Percentiles rank a stretch among this genome's conserved stretches.
These are phyloP conservation scores for Acacia concinna DNA, from an alignment of 331 rosid species.

Conservation along the genomic window DNA sequence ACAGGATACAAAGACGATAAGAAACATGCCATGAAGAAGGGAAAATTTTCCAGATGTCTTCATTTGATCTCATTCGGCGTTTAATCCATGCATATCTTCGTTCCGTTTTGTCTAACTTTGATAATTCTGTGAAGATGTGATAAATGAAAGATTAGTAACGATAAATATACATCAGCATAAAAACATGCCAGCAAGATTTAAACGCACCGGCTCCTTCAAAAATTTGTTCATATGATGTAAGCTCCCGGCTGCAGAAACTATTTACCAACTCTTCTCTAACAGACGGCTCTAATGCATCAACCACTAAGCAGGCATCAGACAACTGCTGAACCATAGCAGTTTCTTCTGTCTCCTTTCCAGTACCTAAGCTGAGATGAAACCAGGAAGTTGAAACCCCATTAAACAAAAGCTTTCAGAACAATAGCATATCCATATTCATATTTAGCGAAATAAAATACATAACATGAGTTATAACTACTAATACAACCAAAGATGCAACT, in stretches of 20 bases:
- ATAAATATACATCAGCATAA: background rate
- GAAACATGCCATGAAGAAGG: conserved; percentile 97
- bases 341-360: conserved; percentile 98
- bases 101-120: conserved; percentile 96
- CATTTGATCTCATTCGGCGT: conserved; percentile 96
- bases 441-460: conserved; percentile 19
- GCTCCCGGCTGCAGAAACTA: conserved; percentile 92
- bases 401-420: conserved; percentile 24
- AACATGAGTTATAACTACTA: background rate
- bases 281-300: conserved; percentile 95
- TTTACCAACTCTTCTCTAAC: conserved; percentile 98
- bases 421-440: background rate
- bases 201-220: conserved; percentile 98
- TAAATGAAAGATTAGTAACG: conserved; percentile 25
- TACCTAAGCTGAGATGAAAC: conserved; percentile 89
- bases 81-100: conserved; percentile 99
- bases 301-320: conserved; percentile 97
- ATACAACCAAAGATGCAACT: background rate
- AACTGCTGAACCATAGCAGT: conserved; percentile 78
- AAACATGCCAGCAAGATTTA: conserved; percentile 7
- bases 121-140: conserved; percentile 60
- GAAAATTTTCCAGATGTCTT: conserved; percentile 94
- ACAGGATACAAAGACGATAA: conserved; percentile 87
- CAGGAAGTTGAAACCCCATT: conserved; percentile 38
- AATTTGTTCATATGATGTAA: conserved; percentile 93